Base-by-base conservation (phyloP, 257 asterid species). In the Nicotiana undulata region DNA sequence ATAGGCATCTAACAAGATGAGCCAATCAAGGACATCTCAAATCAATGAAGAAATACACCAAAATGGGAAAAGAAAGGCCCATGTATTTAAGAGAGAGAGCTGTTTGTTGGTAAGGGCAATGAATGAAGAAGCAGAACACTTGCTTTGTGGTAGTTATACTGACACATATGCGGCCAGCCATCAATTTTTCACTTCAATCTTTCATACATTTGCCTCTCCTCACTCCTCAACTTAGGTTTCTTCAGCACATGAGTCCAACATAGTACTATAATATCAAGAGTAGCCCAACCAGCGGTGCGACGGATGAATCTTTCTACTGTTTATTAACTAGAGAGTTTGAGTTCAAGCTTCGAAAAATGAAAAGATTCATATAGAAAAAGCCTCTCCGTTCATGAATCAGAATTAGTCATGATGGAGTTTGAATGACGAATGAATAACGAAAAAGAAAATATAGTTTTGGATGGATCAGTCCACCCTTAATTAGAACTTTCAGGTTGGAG, bases 61-160 rank as follows among this genome's bases (percentile, higher is more conserved):
- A 70, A 44, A 70, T 11, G 7, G 59, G 77, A 40, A 70, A 70
- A 70, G 20, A 11, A 44, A 70, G 77, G 58, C 77, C 59, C 37
- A 40, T 22, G 9, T 44, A 70, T 70, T 70, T 20, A 70, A 40
- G 37, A 68, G 58, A 13, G 51, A 83, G 80, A 79, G 79, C 51
- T 87, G 92, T 86, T 85, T 83, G 95, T 74, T 88, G 90, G 86
- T 87, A 75, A 59, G 86, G 52, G 76, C 80, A 78, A 80, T 75
- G 75, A 83, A 77, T 80, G 75, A 83, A 52, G 77, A 59, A 80
- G 66, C 72, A 13, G 70, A 80, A 67, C 76, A 70, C 85, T 83
- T 66, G 53, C 26, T 77, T 83, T 75, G 86, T 82, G 90, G 90
- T 68, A 66, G 24, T 52, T 61, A 81, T 76, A 83, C 82, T 79